phyloP scores from a whole-genome alignment of 2,329 filamentous ascomycete species.

The Aaosphaeria arxii region DNA sequence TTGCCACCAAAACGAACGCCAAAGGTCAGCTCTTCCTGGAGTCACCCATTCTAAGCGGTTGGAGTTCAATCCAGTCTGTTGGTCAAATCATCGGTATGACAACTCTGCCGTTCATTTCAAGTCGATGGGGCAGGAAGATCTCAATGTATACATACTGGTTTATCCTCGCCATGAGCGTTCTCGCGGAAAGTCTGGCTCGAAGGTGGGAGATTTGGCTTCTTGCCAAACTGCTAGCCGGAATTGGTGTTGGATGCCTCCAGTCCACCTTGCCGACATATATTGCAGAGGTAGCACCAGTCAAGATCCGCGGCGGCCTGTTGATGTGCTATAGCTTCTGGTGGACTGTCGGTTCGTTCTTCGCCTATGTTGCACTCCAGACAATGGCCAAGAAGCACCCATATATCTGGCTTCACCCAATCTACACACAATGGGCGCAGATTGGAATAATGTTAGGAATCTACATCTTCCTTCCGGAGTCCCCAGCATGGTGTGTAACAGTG shows the following conservation, averaged over 20 bases:
- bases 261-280: conserved; percentile 43
- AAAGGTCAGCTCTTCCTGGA: conserved; percentile 38
- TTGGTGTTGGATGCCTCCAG: conserved; percentile 44
- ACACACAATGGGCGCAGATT: conserved; percentile 43
- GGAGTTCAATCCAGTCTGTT: conserved; percentile 38
- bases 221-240: conserved; percentile 27
- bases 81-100: conserved; percentile 30
- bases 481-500: conserved; percentile 27
- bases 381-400: conserved; percentile 12
- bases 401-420: background rate
- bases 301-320: conserved; percentile 40
- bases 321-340: conserved; percentile 39
- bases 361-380: conserved; percentile 40
- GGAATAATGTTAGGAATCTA: conserved; percentile 42
- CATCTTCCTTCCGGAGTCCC: conserved; percentile 39
- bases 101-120: conserved; percentile 33
- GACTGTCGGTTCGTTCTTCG: conserved; percentile 40
- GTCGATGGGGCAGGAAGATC: conserved; percentile 35
- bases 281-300: conserved; percentile 41
- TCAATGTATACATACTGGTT: conserved; percentile 19
- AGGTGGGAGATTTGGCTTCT: conserved; percentile 42
- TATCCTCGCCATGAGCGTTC: background rate
- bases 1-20: conserved; percentile 25
- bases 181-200: conserved; percentile 35
- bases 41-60: conserved; percentile 41